Percentiles rank a stretch among this genome's conserved stretches.
phyloP scores from a whole-genome alignment of 2,329 filamentous ascomycete species.

The Cercospora janseana region DNA sequence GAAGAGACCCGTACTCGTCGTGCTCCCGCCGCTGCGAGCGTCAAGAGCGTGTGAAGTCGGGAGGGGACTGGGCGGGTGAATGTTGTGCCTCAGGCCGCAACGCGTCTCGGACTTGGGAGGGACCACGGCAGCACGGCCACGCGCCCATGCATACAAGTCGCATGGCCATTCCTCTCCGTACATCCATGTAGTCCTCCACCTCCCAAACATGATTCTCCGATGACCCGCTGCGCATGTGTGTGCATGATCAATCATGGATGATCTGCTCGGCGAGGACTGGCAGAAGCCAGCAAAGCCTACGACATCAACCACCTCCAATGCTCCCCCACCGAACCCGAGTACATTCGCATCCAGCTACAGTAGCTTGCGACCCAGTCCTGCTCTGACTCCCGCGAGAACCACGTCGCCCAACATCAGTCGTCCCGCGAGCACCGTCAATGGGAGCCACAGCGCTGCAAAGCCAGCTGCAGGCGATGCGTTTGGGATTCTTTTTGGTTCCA shows the following conservation, averaged over 20 bases:
- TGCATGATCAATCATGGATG: conserved; percentile 45
- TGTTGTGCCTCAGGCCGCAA: neutral
- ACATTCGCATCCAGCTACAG: conserved; percentile 33
- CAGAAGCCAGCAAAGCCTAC: conserved; percentile 34
- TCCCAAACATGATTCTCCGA: conserved; percentile 7
- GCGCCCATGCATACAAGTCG: conserved; percentile 4
- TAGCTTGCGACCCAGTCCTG: conserved; percentile 40
- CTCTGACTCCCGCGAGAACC: conserved; percentile 41
- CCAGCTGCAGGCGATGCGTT: conserved; percentile 67
- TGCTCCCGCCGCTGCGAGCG: no score
- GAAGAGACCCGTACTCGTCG: no score
- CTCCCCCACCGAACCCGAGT: conserved; percentile 29
- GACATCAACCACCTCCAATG: conserved; percentile 16
- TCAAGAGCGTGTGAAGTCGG: no score
- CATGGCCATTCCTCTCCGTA: conserved; percentile 4
- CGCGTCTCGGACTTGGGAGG: neutral
- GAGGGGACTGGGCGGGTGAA: neutral
- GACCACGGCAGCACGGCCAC: conserved; percentile 1
- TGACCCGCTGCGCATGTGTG: neutral
- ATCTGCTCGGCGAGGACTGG: conserved; percentile 52
- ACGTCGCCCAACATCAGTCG: conserved; percentile 36
- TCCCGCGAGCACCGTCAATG: conserved; percentile 42
- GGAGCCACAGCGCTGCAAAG: conserved; percentile 47
- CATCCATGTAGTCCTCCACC: no score
- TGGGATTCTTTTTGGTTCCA: conserved; percentile 66